Conservation (phyloP, 257 asterid species). For the Datura wrightii region DNA sequence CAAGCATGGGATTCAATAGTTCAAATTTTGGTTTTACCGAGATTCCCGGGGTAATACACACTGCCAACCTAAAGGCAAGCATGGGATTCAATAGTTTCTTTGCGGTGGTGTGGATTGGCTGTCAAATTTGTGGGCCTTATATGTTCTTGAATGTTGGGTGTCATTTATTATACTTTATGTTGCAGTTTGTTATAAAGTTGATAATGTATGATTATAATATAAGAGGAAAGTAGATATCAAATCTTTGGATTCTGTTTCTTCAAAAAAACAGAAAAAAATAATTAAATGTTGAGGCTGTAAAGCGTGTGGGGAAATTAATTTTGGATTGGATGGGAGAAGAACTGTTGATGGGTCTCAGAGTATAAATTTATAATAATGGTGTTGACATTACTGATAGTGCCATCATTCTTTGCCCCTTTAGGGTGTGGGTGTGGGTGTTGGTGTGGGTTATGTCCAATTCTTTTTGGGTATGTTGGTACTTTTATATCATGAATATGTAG, state of each 20-base stretch:
- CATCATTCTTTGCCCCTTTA: conserved; percentile 20
- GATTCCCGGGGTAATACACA: conserved; percentile 3
- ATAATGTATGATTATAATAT: conserved; percentile 21
- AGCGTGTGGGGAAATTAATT: conserved; percentile 39
- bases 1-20: too few species aligned
- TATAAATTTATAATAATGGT: conserved; percentile 26
- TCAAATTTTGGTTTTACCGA: background rate
- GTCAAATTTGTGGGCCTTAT: conserved; percentile 41
- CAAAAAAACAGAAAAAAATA: background rate
- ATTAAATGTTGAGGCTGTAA: conserved; percentile 28
- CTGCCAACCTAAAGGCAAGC: conserved; percentile 16
- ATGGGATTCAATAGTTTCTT: conserved; percentile 14
- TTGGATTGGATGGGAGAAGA: conserved; percentile 29
- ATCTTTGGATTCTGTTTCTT: conserved; percentile 35
- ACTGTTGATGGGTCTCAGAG: conserved; percentile 25
- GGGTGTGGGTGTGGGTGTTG: background rate
- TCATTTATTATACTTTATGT: conserved; percentile 19
- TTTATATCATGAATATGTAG: conserved; percentile 24
- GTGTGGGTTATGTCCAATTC: conserved; percentile 29
- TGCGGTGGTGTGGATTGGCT: conserved; percentile 20
- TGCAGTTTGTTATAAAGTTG: conserved; percentile 20
- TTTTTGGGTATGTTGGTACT: conserved; percentile 26
- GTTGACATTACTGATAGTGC: conserved; percentile 27
- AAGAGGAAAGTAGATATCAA: conserved; percentile 33
- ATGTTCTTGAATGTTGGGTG: conserved; percentile 28